phyloP scores from a whole-genome alignment of 495 filamentous ascomycete genomes.

The Friedmanniomyces endolithicus region DNA sequence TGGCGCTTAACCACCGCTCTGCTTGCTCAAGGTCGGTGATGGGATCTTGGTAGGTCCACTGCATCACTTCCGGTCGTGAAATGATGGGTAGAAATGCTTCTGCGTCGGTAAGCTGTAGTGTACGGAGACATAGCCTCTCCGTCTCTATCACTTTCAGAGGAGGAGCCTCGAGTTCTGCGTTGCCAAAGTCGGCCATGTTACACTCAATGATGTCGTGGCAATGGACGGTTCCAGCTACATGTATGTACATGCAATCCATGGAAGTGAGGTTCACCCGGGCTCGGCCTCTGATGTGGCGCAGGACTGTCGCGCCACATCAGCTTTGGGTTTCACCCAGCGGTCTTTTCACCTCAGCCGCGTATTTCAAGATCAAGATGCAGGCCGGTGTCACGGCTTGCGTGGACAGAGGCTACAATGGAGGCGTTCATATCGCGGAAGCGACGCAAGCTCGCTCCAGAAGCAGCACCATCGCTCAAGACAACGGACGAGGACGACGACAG shows the following conservation, averaged over 20 bases:
- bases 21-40: neutral
- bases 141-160: neutral
- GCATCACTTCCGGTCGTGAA: constrained; percentile 5
- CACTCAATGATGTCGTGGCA: neutral
- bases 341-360: too few species aligned
- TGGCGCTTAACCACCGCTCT: constrained; percentile 3
- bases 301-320: neutral
- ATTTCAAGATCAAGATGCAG: neutral
- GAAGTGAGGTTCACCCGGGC: neutral
- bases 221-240: too few species aligned
- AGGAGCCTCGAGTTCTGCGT: neutral
- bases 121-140: constrained; percentile 7
- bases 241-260: too few species aligned
- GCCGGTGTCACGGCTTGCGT: neutral
- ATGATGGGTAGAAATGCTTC: constrained; percentile 2
- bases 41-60: neutral
- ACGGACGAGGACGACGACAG: constrained; percentile 33
- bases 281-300: too few species aligned
- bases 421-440: constrained; percentile 44
- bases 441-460: constrained; percentile 28
- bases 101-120: constrained; percentile 6
- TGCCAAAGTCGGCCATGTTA: neutral
- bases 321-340: neutral
- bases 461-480: constrained; percentile 1
- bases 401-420: constrained; percentile 39